Conservation (phyloP, 1,284 basidiomycete species). For the Schizophyllum amplum region DNA sequence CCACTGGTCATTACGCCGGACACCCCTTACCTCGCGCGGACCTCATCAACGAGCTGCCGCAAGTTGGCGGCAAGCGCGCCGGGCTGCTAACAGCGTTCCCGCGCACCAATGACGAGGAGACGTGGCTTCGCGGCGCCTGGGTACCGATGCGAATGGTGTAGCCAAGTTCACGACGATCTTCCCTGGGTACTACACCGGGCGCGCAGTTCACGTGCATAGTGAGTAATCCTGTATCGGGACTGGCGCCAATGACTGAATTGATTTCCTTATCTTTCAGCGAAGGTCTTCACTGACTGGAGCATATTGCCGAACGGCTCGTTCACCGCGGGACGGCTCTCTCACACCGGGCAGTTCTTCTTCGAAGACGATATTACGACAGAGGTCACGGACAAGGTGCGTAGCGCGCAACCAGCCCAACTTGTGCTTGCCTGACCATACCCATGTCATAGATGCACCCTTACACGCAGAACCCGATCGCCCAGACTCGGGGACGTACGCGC, state of each 20-base stretch:
- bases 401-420: background rate
- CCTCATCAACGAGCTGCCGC: slow-evolving; percentile 32
- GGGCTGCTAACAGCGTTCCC: slow-evolving; percentile 35
- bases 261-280: slow-evolving; percentile 12
- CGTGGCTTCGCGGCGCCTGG: slow-evolving; percentile 60
- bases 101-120: slow-evolving; percentile 31
- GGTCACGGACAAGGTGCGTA: slow-evolving; percentile 32
- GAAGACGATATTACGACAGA: slow-evolving; percentile 45
- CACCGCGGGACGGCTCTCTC: slow-evolving; percentile 35
- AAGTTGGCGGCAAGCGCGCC: slow-evolving; percentile 32
- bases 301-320: slow-evolving; percentile 34
- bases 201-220: slow-evolving; percentile 44
- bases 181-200: slow-evolving; percentile 56
- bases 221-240: no score
- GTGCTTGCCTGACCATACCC: background rate
- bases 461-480: slow-evolving; percentile 34
- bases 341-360: slow-evolving; percentile 64
- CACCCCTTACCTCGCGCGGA: slow-evolving; percentile 35
- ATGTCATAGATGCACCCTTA: slow-evolving; percentile 37
- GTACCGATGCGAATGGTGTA: slow-evolving; percentile 62
- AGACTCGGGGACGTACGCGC: slow-evolving; percentile 35
- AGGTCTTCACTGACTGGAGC: slow-evolving; percentile 4
- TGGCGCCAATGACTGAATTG: background rate
- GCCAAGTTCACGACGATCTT: slow-evolving; percentile 61
- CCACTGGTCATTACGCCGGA: slow-evolving; percentile 45